Evolutionary conservation across 2,329 filamentous ascomycete species (phyloP), one percentile per base, ranked within the genome.

Genomic region (Fusarium acutatum): DNA sequence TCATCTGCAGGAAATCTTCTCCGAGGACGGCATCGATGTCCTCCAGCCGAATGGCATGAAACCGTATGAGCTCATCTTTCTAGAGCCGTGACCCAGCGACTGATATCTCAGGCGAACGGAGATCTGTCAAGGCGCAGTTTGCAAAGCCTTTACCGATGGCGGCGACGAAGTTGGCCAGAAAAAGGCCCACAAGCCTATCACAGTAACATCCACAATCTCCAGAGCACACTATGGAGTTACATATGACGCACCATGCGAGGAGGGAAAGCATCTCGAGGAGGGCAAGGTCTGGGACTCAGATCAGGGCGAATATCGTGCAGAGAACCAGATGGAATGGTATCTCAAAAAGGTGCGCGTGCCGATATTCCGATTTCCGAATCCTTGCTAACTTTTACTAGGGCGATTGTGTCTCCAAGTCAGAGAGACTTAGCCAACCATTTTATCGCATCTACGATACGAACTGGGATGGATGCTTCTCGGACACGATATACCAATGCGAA

Each of bases 201-300:
- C 40, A 17, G 40, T 41, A 7, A 41, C 40, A n/a, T 41, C 22
- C 14, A 41, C 40, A 2, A 41, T 41, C 9, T 41, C 22, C 8
- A 41, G 40, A 41, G 40, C 40, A n/a, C 40, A 41, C 40, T 41
- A 41, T 15, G 40, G 40, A 41, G 9, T 41, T n/a, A 0, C 0
- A 6, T 24, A 41, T 41, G 0, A 0, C n/a, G 5, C n/a, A 24
- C 0, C 10, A 24, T 43, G 24, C 10, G 15, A 43, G 40, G n/a
- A 43, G 40, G 15, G 40, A 11, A 24, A 11, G 12, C 9, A 43
- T 1, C 40, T 43, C 15, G 10, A 1, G 22, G 10, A 43, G 9
- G 40, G 17, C 11, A 24, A 9, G 3, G 1, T 5, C 15, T 24
- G 22, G 40, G 40, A 43, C 15, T 0, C 6, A 17, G 40, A 43